Conservation (phyloP, 805 yeast genomes). For the Torulaspora franciscae region DNA sequence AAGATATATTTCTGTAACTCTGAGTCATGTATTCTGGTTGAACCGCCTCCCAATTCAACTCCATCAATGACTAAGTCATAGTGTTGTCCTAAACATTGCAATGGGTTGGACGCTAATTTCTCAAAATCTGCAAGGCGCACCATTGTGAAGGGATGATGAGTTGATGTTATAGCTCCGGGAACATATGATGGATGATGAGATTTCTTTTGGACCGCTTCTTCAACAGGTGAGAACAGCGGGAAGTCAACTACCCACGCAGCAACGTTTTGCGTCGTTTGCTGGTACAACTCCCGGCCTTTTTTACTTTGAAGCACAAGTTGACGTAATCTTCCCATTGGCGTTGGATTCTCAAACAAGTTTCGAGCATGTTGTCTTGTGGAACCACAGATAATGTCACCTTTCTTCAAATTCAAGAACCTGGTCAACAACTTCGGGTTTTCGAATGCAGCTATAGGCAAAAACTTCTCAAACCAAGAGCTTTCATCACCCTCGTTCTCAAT, state of each 20-base stretch:
- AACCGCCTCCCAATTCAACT: constrained; percentile 95
- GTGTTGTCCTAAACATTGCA: constrained; percentile 78
- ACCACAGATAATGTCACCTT: constrained; percentile 74
- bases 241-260: constrained; percentile 88
- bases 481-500: constrained; percentile 43
- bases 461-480: constrained; percentile 41
- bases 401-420: constrained; percentile 39
- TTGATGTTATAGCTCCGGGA: constrained; percentile 48
- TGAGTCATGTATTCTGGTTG: constrained; percentile 89
- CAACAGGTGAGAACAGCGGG: constrained; percentile 83
- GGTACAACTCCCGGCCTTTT: constrained; percentile 39
- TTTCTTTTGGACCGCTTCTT: constrained; percentile 29
- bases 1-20: constrained; percentile 70
- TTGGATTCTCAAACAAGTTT: constrained; percentile 83
- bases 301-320: constrained; percentile 57
- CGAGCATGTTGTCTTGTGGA: constrained; percentile 58
- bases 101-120: constrained; percentile 47
- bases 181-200: constrained; percentile 60
- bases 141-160: constrained; percentile 99
- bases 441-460: constrained; percentile 33
- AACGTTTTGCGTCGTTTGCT: constrained; percentile 35
- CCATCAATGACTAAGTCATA: constrained; percentile 93
- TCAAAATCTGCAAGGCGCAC: constrained; percentile 64
- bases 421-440: constrained; percentile 34
- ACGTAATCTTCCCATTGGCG: constrained; percentile 84